Evolutionary conservation across 306 rosid genomes (phyloP), one percentile per base, ranked within the genome.

Genomic region (Rosa persica): DNA sequence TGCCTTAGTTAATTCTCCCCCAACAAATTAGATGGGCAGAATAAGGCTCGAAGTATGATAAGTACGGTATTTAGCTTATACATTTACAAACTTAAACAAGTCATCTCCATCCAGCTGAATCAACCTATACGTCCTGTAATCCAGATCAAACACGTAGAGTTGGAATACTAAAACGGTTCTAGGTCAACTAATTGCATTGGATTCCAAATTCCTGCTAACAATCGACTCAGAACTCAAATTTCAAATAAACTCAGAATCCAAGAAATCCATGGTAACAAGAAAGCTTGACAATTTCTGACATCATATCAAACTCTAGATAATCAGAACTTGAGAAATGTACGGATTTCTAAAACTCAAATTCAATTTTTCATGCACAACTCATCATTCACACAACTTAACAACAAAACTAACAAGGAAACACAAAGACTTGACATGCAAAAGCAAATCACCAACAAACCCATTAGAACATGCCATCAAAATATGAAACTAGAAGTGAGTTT

Each of bases 51-150:
- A 48, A 71, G 42, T 46, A 49, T 4, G 74, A 6, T 5, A 47
- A 46, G 16, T 70, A 3, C 16, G 58, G 8, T 23, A 47, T 23
- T 43, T 1, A 27, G 16, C 39, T 13, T 23, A 25, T 13, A 71
- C 8, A 49, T 0, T 68, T 20, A 42, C 16, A 68, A n/a, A 68
- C 52, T 68, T 0, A 68, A 30, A 68, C 52, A 12, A 42, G 54
- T 68, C 36, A 68, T 68, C 36, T 43, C 52, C 36, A 68, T 68
- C 54, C 20, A 68, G 73, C 34, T n/a, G 5, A 68, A 68, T 42
- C 19, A 42, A 68, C 51, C 71, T 66, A 16, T 15, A 30, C 11
- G 9, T 62, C n/a, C 20, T 13, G 42, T 23, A 15, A 62, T 39
- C 70, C 47, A 66, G 46, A 66, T 19, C 44, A 67, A 39, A 67